Percentiles rank a stretch among this genome's conserved stretches.
phyloP scores from a whole-genome alignment of 2,329 filamentous ascomycete species.

The Penicillium oxalicum region DNA sequence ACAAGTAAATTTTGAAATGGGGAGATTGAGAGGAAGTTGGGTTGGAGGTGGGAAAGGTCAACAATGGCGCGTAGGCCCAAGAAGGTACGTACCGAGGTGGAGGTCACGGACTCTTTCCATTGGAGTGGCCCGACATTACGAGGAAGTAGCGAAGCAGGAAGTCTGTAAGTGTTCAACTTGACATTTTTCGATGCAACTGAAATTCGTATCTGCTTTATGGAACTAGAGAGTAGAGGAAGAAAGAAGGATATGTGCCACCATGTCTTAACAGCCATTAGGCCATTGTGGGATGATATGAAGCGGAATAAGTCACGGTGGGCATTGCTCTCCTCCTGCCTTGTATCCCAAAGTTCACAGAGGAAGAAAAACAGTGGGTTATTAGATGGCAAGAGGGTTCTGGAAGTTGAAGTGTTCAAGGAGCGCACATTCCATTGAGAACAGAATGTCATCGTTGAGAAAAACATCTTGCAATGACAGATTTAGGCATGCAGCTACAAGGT shows the following conservation, averaged over 20 bases:
- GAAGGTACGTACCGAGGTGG: too few relatives aligned
- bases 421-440: background rate
- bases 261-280: slow-evolving; percentile 37
- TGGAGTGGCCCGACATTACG: background rate
- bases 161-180: background rate
- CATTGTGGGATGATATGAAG: slow-evolving; percentile 34
- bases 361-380: slow-evolving; percentile 56
- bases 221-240: background rate
- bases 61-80: too few relatives aligned
- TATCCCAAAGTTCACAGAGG: slow-evolving; percentile 57
- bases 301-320: slow-evolving; percentile 37
- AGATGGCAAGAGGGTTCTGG: slow-evolving; percentile 58
- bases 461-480: slow-evolving; percentile 56
- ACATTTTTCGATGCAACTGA: background rate
- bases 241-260: slow-evolving; percentile 29
- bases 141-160: background rate
- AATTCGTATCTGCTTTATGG: too few relatives aligned
- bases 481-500: slow-evolving; percentile 60
- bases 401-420: background rate
- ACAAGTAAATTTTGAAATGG: slow-evolving; percentile 1
- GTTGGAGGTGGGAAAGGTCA: too few relatives aligned
- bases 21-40: background rate
- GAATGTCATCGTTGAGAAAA: slow-evolving; percentile 38
- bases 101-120: background rate
- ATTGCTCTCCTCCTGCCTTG: slow-evolving; percentile 61